Evolutionary conservation across 2,329 filamentous ascomycete species (phyloP), one percentile per base, ranked within the genome.

Genomic region (Colletotrichum euphorbiae): DNA sequence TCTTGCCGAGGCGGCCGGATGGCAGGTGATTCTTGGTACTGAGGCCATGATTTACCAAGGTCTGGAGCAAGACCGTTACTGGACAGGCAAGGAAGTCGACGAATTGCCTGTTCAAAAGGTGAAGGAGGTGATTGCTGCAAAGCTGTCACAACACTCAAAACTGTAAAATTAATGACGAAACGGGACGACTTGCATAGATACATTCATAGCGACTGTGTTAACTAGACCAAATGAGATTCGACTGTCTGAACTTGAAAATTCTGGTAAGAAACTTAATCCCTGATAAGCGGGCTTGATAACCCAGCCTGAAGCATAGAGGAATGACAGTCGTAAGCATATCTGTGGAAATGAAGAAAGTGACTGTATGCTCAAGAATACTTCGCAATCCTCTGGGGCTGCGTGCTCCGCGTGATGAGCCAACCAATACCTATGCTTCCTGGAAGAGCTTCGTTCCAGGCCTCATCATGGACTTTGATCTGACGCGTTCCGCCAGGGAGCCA

Each of bases 1-100:
- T 48, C 73, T 93, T 46, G 87, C 90, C 0, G 83, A 87, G 73
- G 78, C 80, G 3, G 82, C 83, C 9, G 90, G 90, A 0, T 94
- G 92, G 92, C 85, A 90, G 77, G 89, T 94, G 1, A 91, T 94
- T 24, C 77, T 93, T 6, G 92, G 92, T 0, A 93, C 91, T 0
- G 92, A 94, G 80, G 90, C 91, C 0, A 81, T 94, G 82, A 91
- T 94, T 71, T 93, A 89, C 80, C 91, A 94, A 77, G 92, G 91
- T 0, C 77, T 94, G 17, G 91, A 92, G 77, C 68, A 79, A 77
- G 83, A 86, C 69, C 79, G 76, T 59, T 83, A 83, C 70, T 93
- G 91, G 91, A 92, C 90, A 0, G 90, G 90, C 0, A 84, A 81
- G 72, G 77, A 84, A 33, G 76, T 89, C 1, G 80, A 83, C 12